Base-by-base conservation (phyloP, 192 early-diverging fungal species). In the Coemansia sp. region DNA sequence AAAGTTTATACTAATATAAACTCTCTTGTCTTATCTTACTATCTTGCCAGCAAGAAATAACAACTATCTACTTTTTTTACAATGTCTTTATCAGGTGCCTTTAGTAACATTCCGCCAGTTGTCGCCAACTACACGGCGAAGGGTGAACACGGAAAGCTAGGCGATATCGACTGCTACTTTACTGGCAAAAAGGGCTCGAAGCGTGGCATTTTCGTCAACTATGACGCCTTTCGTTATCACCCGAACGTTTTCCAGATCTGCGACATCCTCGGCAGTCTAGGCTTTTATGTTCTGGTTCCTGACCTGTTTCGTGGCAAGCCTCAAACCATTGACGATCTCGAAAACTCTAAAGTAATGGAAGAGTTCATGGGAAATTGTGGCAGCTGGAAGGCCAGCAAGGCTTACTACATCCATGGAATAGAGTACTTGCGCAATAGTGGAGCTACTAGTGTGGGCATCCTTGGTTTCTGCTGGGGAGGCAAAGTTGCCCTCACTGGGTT, bases 381-480 rank as follows among this genome's bases (percentile, higher is more conserved):
- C 49, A 72, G 62, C 65, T 83, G 76, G 83, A 69, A 19, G 30
- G 38, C 58, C 68, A 67, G 39, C 50, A 71, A 72, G 67, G 40
- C 26, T 2, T 57, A 43, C 50, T 72, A 64, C 40, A 16, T 4
- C 5, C 52, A 44, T 17, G 68, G 47, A 16, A 32, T 33, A 17
- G 68, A 66, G 11, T 33, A 76, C 44, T 35, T 78, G 42, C 62
- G 66, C 37, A 64, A 75, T 8, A 84, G 85, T 66, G 88, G 90
- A 46, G 81, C 79, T 47, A 66, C 67, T 10, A 64, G 76, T 8
- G 77, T 87, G 43, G 87, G 87, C 26, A 46, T 88, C 8, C 64
- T 89, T 62, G 91, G 90, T 5, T 88, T 91, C 70, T 91, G 91
- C 84, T 91, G 90, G 90, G 90, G 91, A 53, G 87, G 80, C 16